phyloP scores from a whole-genome alignment of 192 early-diverging fungal genomes.

The Coemansia sp. region DNA sequence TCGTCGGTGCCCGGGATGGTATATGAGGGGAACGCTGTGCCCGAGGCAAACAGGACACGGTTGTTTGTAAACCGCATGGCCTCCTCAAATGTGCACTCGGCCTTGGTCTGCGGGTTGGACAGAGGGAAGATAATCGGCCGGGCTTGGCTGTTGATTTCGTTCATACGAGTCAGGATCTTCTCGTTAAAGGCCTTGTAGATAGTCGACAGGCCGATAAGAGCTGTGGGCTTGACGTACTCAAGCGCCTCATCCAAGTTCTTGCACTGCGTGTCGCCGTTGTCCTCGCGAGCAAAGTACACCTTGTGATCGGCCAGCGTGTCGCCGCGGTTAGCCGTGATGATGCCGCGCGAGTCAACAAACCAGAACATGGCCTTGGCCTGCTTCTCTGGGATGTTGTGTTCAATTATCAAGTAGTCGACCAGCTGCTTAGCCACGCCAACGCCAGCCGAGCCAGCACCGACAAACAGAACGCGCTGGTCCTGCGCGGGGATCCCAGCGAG shows the following conservation, averaged over 20 bases:
- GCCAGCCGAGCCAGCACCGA: conserved; percentile 93
- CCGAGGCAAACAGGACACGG: conserved; percentile 92
- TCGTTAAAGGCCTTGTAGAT: conserved; percentile 78
- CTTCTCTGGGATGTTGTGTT: conserved; percentile 75
- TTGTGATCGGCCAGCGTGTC: conserved; percentile 86
- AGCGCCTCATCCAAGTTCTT: conserved; percentile 73
- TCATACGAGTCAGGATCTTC: conserved; percentile 75
- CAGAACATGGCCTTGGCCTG: conserved; percentile 66
- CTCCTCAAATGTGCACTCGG: conserved; percentile 94
- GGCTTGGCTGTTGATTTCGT: conserved; percentile 60
- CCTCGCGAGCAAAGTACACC: conserved; percentile 83
- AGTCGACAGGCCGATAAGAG: conserved; percentile 87
- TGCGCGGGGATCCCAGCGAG: conserved; percentile 66
- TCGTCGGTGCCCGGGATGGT: conserved; percentile 68
- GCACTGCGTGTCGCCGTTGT: conserved; percentile 80
- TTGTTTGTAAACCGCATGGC: conserved; percentile 86
- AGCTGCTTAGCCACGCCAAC: conserved; percentile 95
- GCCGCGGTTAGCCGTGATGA: conserved; percentile 87
- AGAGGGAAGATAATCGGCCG: conserved; percentile 90
- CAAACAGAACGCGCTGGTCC: conserved; percentile 90
- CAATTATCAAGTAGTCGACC: conserved; percentile 79
- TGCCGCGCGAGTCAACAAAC: conserved; percentile 91
- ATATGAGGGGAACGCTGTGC: conserved; percentile 89
- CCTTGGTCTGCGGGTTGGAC: conserved; percentile 85
- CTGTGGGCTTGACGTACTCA: conserved; percentile 87